A percentile compares a stretch with the other conserved stretches of the same genome.
phyloP scores from a whole-genome alignment of 208 protist genomes.

The Crithidia acanthocephali region DNA sequence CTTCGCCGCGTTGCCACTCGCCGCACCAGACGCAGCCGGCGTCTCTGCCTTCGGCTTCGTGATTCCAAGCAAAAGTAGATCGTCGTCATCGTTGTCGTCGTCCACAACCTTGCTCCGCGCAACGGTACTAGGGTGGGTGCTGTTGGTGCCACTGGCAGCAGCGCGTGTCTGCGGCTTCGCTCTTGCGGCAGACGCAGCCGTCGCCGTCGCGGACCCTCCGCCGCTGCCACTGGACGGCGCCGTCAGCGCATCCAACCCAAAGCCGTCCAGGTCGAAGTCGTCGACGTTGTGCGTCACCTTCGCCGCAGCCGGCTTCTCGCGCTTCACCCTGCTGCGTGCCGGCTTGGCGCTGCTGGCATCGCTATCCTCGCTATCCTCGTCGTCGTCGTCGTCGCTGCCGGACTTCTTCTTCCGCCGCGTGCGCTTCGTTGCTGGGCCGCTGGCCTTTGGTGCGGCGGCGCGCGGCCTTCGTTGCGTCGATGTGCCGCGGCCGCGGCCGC shows the following conservation, averaged over 20 bases:
- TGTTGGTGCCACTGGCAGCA: neutral
- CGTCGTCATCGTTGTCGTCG: conserved; percentile 34
- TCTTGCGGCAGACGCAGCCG: neutral
- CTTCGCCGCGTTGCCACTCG: neutral
- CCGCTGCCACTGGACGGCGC: neutral
- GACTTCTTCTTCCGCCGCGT: conserved; percentile 14
- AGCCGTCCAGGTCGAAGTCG: conserved; percentile 79
- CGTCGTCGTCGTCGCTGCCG: conserved; percentile 31
- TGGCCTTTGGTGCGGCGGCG: conserved; percentile 18
- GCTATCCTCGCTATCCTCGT: conserved; percentile 2
- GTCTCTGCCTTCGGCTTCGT: conserved; percentile 11
- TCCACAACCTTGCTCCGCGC: neutral
- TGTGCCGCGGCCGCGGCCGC: neutral
- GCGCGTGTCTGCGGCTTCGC: neutral
- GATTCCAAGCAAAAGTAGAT: conserved; percentile 39
- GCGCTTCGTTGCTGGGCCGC: conserved; percentile 20
- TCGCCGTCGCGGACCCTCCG: neutral
- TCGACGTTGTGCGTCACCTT: conserved; percentile 17
- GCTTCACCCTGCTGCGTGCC: conserved; percentile 13
- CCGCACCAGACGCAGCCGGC: neutral
- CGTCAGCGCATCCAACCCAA: conserved; percentile 76
- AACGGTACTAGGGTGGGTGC: neutral
- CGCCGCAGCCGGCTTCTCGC: conserved; percentile 13
- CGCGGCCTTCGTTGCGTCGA: conserved; percentile 10
- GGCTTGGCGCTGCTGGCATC: conserved; percentile 16